Conservation (phyloP, 2,329 filamentous ascomycete genomes). For the Colletotrichum melonis region DNA sequence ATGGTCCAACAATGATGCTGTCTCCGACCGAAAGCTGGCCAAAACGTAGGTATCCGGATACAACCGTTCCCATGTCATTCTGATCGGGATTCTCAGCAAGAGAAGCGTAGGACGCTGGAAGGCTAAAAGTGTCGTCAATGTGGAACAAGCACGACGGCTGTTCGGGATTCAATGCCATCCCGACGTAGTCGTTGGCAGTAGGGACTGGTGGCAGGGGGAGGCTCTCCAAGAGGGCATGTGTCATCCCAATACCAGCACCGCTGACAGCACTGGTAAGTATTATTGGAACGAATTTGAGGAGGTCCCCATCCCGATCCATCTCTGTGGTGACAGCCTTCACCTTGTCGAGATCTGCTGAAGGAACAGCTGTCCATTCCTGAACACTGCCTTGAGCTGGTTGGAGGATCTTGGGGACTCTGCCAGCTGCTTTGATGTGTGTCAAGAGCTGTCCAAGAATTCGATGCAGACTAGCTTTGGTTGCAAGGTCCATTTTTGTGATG, state of each 20-base stretch:
- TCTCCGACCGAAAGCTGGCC: conserved; percentile 84
- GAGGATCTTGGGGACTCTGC: conserved; percentile 81
- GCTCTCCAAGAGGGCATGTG: conserved; percentile 84
- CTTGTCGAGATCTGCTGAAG: conserved; percentile 66
- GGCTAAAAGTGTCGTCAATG: conserved; percentile 88
- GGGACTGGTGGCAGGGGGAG: conserved; percentile 75
- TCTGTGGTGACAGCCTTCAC: conserved; percentile 66
- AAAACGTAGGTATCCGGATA: conserved; percentile 86
- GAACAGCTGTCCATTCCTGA: conserved; percentile 67
- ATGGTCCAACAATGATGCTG: conserved; percentile 82
- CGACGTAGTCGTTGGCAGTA: conserved; percentile 65
- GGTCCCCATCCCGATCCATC: conserved; percentile 56
- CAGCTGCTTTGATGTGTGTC: conserved; percentile 79
- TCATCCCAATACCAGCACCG: conserved; percentile 81
- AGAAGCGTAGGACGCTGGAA: conserved; percentile 72
- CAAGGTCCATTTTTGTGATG: conserved; percentile 91
- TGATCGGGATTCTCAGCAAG: conserved; percentile 49
- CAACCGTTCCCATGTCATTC: conserved; percentile 72
- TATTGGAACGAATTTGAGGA: conserved; percentile 77
- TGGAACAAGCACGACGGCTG: conserved; percentile 80
- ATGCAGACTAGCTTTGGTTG: conserved; percentile 77
- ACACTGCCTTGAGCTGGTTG: conserved; percentile 61
- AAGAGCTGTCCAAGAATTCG: conserved; percentile 79
- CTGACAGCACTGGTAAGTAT: conserved; percentile 88
- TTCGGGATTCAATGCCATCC: conserved; percentile 66